Evolutionary conservation across 2,329 filamentous ascomycete species (phyloP).

Genomic region (Cytospora paraplurivora): DNA sequence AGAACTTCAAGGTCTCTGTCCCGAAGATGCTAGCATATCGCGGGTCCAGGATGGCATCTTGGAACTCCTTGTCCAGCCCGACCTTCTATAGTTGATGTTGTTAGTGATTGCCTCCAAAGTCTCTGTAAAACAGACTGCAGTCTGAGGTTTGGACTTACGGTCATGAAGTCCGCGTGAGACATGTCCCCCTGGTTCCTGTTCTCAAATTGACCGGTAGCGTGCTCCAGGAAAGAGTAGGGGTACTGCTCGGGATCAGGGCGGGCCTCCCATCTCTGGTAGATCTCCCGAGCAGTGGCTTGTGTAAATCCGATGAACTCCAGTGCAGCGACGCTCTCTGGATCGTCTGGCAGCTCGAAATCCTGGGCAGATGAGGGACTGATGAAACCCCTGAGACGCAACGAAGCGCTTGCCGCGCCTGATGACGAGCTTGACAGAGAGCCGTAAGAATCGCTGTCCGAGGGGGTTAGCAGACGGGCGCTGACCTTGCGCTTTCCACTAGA

Average conservation of each 20-base stretch:
- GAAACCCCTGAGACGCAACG: too few relatives aligned
- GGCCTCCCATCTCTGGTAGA: conserved; percentile 1
- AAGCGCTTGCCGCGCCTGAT: too few relatives aligned
- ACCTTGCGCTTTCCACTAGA: too few relatives aligned
- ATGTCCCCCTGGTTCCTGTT: conserved; percentile 6
- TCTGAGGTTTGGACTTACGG: background rate
- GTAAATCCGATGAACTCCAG: conserved; percentile 7
- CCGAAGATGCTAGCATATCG: background rate
- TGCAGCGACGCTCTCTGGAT: conserved; percentile 2
- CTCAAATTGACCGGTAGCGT: conserved; percentile 2
- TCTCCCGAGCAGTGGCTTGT: conserved; percentile 3
- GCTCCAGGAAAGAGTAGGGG: conserved; percentile 8
- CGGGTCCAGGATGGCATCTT: conserved; percentile 4
- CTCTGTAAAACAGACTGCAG: background rate
- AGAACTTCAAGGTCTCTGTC: conserved; percentile 7
- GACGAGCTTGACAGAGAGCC: too few relatives aligned
- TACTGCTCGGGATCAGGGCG: background rate
- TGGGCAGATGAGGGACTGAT: too few relatives aligned
- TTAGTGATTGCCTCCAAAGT: background rate
- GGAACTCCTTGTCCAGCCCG: conserved; percentile 1
- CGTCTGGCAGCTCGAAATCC: background rate
- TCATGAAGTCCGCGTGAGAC: conserved; percentile 1
- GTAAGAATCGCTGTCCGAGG: too few relatives aligned
- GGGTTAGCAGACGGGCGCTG: too few relatives aligned
- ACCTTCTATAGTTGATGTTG: background rate